phyloP scores from a whole-genome alignment of 148 eudicot species.

The Dysphania ambrosioides region DNA sequence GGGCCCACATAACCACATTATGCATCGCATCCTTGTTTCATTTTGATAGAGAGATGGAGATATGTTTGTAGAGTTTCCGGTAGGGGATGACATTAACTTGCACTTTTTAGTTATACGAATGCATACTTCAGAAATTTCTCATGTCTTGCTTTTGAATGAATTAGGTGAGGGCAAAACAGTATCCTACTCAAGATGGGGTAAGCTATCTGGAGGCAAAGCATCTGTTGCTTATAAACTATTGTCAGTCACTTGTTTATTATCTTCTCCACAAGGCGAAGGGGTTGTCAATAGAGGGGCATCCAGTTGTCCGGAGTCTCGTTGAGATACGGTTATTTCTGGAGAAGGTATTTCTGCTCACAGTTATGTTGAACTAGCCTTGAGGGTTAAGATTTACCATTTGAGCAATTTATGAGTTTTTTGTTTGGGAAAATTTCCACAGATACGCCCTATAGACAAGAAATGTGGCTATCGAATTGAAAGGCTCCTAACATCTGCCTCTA shows the following conservation, averaged over 20 bases:
- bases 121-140: background rate
- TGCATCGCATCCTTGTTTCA: no score
- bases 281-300: conserved; percentile 80
- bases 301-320: conserved; percentile 76
- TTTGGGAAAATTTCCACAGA: conserved; percentile 35
- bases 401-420: background rate
- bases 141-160: background rate
- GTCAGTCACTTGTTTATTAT: conserved; percentile 94
- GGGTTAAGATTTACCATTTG: background rate
- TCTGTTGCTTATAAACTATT: conserved; percentile 80
- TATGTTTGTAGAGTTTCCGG: background rate
- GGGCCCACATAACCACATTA: no score
- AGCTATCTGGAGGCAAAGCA: conserved; percentile 95
- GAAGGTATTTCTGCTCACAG: conserved; percentile 51
- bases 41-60: background rate
- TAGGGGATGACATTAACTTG: background rate
- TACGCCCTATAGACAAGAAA: conserved; percentile 90
- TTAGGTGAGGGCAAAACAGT: conserved; percentile 72
- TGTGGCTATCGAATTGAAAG: conserved; percentile 78
- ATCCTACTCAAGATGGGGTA: conserved; percentile 72
- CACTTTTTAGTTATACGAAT: background rate
- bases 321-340: conserved; percentile 87
- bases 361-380: background rate
- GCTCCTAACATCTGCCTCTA: conserved; percentile 44
- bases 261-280: conserved; percentile 82